Base-by-base conservation (phyloP, 2,329 filamentous ascomycete species). In the Aureobasidium subglaciale region DNA sequence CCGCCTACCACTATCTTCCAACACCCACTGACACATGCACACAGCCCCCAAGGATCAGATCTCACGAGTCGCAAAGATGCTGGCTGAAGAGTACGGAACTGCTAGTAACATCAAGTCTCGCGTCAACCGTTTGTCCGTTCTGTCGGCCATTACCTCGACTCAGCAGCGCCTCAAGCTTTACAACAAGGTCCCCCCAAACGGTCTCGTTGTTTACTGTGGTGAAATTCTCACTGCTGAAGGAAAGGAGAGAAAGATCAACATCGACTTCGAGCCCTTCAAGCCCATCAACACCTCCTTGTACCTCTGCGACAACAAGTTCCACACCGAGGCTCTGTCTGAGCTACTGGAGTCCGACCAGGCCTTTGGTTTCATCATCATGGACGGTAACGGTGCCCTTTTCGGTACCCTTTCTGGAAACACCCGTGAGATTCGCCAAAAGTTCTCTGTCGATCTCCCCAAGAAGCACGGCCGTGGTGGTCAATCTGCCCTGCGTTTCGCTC, bases 381-480 rank as follows among this genome's bases (percentile, higher is more conserved):
- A 99, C 71, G 93, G 93, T 77, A 99, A 99, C 75, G 95, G 93
- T 66, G 89, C 93, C 40, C 84, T 99, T 27, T 99, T 99, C 65
- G 93, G 93, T 66, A 99, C 93, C 1, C 80, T 99, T 38, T 96
- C 90, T 67, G 95, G 93, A 64, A 99, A 99, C 75, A 99, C 93
- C 32, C 86, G 93, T 71, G 95, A 99, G 66, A 82, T 99, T 48
- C 81, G 97, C 52, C 93, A 99, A 78, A 99, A 99, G 76, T 96
- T 99, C 78, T 90, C 88, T 18, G 93, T 99, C 71, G 95, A 99
- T 80, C 80, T 99, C 57, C 93, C 93, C 72, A 99, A 99, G 85
- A 99, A 99, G 82, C 93, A 99, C 83, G 93, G 93, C 62, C 91
- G 93, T 87, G 93, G 93, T 91, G 93, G 93, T 82, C 95, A 99